A percentile compares a stretch with the other conserved stretches of the same genome.
Evolutionary conservation across 148 eudicot species (phyloP).

Genomic region (Cornus controversa): DNA sequence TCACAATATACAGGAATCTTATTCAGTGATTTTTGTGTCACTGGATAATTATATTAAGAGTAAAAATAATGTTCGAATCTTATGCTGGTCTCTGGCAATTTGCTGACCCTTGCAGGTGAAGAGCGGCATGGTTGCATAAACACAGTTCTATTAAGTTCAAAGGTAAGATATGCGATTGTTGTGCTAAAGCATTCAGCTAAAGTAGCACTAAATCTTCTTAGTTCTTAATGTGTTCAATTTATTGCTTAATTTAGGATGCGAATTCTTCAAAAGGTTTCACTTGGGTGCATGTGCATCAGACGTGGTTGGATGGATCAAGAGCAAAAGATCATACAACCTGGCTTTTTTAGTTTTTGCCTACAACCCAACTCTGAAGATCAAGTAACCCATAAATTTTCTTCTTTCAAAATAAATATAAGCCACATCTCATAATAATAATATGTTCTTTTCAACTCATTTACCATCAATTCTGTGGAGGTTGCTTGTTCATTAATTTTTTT

Average conservation of each 20-base stretch:
- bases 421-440: not conserved
- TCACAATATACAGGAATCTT: too few species aligned
- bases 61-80: not conserved
- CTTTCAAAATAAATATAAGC: not conserved
- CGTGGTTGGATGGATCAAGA: conserved; percentile 50
- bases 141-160: conserved; percentile 44
- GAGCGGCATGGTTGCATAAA: conserved; percentile 41
- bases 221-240: not conserved
- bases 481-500: not conserved
- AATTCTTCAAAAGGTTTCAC: conserved; percentile 44
- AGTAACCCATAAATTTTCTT: not conserved
- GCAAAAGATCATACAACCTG: conserved; percentile 38
- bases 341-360: conserved; percentile 36
- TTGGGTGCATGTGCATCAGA: conserved; percentile 76
- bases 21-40: too few species aligned
- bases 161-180: conserved; percentile 34
- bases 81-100: not conserved
- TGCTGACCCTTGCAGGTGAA: conserved; percentile 33
- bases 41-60: too few species aligned
- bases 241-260: conserved; percentile 36
- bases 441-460: not conserved
- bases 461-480: not conserved
- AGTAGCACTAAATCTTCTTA: not conserved
- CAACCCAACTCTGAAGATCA: conserved; percentile 6
- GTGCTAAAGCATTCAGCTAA: not conserved